A percentile compares a stretch with the other conserved stretches of the same genome.
phyloP scores from a whole-genome alignment of 129 eudicot species.

The Tagetes erecta region DNA sequence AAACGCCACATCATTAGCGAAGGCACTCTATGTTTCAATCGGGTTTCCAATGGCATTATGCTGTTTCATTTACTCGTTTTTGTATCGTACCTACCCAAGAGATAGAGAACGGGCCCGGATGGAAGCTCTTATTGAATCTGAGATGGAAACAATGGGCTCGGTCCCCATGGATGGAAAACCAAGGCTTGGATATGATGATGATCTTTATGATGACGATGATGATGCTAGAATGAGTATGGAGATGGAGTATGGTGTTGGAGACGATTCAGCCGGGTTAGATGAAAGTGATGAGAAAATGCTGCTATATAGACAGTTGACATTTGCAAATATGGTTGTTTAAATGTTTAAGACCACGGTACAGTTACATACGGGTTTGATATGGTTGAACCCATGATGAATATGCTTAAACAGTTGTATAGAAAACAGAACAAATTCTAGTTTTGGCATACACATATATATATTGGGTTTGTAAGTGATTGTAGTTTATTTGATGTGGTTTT shows the following conservation, averaged over 20 bases:
- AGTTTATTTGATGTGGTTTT: background rate
- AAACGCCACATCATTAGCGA: constrained; percentile 74
- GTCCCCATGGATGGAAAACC: constrained; percentile 22
- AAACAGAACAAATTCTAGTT: constrained; percentile 7
- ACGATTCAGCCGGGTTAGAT: constrained; percentile 38
- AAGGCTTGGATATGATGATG: background rate
- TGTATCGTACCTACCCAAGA: constrained; percentile 71
- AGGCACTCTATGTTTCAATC: constrained; percentile 71
- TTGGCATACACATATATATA: background rate
- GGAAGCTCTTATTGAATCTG: constrained; percentile 69
- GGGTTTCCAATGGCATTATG: constrained; percentile 70
- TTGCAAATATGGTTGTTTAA: constrained; percentile 36
- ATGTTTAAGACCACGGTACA: background rate
- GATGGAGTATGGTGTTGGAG: constrained; percentile 41
- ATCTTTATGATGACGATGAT: constrained; percentile 16
- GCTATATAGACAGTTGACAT: constrained; percentile 48
- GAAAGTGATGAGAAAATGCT: constrained; percentile 57
- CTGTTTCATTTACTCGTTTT: constrained; percentile 71
- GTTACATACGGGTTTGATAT: constrained; percentile 6
- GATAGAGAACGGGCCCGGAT: constrained; percentile 73
- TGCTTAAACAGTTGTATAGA: constrained; percentile 10
- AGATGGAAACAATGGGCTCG: constrained; percentile 50
- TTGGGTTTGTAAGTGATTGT: background rate
- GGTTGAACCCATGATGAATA: constrained; percentile 19
- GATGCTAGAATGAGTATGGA: constrained; percentile 38